Evolutionary conservation across 2,329 filamentous ascomycete genomes (phyloP), one percentile per base, ranked within the genome.

Genomic region (Pseudopithomyces maydicus): DNA sequence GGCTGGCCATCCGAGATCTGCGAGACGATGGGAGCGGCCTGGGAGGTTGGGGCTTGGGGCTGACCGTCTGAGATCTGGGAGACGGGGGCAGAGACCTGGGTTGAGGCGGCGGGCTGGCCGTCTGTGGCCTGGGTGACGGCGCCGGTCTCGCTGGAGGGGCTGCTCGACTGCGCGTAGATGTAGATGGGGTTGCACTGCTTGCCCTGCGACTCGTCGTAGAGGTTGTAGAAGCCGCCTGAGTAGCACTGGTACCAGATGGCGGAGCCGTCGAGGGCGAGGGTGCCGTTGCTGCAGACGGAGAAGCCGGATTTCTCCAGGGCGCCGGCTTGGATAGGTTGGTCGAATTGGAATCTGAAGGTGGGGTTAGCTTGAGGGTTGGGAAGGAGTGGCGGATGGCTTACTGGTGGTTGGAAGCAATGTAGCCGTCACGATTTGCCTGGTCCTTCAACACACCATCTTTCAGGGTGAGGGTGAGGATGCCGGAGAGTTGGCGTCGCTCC

Each of bases 391-490:
- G 36, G 20, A 26, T n/a, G 23, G 57, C 70, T 50, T 61, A 74
- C 78, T 96, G 92, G 75, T 83, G 85, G 84, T 94, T 95, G 74
- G 85, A 79, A 14, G 89, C 90, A 67, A 96, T 91, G 78, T 92
- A 92, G 5, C 90, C 91, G 38, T 83, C 90, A 60, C 91, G 88
- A 47, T 81, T 82, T 59, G 87, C 74, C 39, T 82, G 77, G 64
- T 96, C 91, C 36, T 77, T 86, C 56, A 94, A 81, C 38, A 88
- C 74, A 58, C 90, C 87, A 55, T 88, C 79, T 29, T 79, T 65
- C 43, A 96, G 84, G 11, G 78, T 84, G 57, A 91, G 73, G 17
- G 84, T 83, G 17, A 95, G 82, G 36, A 83, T 78, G 4, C 70
- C 70, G 51, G 65, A 52, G 41, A 68, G 65, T 62, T 74, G 72